A percentile compares a stretch with the other conserved stretches of the same genome.
Evolutionary conservation across 352 stramenopile species (phyloP).

Genomic region (Paralagenidium karlingii): DNA sequence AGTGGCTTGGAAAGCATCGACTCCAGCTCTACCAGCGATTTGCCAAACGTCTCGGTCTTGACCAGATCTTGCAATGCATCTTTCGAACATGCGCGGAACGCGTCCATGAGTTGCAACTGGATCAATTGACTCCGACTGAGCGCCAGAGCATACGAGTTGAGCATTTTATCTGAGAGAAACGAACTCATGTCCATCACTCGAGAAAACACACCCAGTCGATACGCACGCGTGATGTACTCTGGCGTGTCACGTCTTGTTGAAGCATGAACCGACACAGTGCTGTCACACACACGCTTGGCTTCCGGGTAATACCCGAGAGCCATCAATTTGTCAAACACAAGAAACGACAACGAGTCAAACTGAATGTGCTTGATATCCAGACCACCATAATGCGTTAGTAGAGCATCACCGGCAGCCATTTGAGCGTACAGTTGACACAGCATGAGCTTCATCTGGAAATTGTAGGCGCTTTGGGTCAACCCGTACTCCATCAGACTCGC

Average conservation of each 20-base stretch:
- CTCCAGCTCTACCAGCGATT: slow-evolving; percentile 20
- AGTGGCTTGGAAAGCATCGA: slow-evolving; percentile 26
- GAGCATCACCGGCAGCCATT: slow-evolving; percentile 43
- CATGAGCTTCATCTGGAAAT: slow-evolving; percentile 86
- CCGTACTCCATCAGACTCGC: slow-evolving; percentile 58
- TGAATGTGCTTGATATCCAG: slow-evolving; percentile 82
- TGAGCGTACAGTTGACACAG: slow-evolving; percentile 68
- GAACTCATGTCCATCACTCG: slow-evolving; percentile 75
- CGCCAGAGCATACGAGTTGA: slow-evolving; percentile 58
- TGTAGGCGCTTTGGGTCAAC: slow-evolving; percentile 71
- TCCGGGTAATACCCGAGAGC: slow-evolving; percentile 44
- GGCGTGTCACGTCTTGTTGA: slow-evolving; percentile 49
- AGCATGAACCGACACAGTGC: slow-evolving; percentile 36
- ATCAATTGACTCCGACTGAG: slow-evolving; percentile 43
- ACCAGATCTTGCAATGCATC: slow-evolving; percentile 38
- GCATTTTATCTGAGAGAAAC: slow-evolving; percentile 65
- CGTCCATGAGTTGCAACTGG: slow-evolving; percentile 41
- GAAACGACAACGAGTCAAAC: slow-evolving; percentile 70
- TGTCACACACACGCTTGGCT: slow-evolving; percentile 28
- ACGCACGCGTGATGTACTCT: slow-evolving; percentile 67
- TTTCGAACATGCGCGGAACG: slow-evolving; percentile 18
- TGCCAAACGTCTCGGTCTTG: slow-evolving; percentile 19
- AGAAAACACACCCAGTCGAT: slow-evolving; percentile 73
- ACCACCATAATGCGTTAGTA: slow-evolving; percentile 52
- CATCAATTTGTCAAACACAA: slow-evolving; percentile 73